Base-by-base conservation (phyloP, 1,139 yeast genomes). In the Blastobotrys elegans region DNA sequence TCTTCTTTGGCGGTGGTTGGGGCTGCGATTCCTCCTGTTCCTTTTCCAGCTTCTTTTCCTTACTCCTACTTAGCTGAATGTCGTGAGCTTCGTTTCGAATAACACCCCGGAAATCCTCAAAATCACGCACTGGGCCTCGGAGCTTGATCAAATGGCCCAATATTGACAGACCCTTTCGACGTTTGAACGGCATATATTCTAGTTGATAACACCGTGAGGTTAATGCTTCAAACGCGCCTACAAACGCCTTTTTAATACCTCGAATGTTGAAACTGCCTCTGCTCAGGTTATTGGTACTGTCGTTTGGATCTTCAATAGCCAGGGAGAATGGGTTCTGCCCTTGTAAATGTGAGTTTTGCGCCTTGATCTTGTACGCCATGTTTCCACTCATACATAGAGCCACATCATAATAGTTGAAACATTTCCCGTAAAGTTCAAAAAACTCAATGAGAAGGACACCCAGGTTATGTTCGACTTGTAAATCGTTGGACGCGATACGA, bases 381-480 rank as follows among this genome's bases (percentile, higher is more conserved):
- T 60, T 56, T 2, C 69, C 71, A 39, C 44, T 74, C 79, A 34
- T 78, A 22, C 55, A 52, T 20, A 66, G 51, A 4, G 62, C 67
- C 13, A 88, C 82, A 50, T 78, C 74, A 61, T 88, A 95, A 61
- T 88, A 90, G 32, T 94, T 89, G 66, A 92, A 92, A 59, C 88
- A 83, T 53, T 87, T 77, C 16, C 99, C 99, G 60, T 90, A 94
- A n/a, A 90, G 73, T 64, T 92, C 97, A 64, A 94, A 90, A 59
- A 92, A 90, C 63, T 94, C 98, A 47, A 94, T 87, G 49, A 92
- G 70, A 36, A 94, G 68, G 2, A 90, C 85, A 1, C 99, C 99
- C 54, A 92, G 68, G 61, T 94, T 94, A 44, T 84, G 84, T 54
- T 76, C 60, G 0, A 89, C 80, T 41, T 77, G 74, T 55, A 90